A percentile compares a stretch with the other conserved stretches of the same genome.
phyloP scores from a whole-genome alignment of 768 basidiomycete species.

The Leccinellum rugosiceps region DNA sequence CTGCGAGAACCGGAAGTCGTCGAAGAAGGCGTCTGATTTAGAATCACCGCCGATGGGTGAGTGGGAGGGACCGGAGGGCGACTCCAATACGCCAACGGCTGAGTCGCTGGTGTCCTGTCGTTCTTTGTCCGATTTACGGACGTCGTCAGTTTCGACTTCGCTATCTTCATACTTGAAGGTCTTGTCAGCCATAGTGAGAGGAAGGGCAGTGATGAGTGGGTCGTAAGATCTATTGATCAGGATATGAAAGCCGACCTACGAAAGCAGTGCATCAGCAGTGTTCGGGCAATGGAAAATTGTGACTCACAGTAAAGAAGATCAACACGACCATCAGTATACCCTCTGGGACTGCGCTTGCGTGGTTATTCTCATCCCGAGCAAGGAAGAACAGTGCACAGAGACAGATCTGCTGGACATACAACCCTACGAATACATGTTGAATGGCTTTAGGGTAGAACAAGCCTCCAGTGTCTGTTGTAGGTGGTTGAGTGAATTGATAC shows the following conservation, averaged over 20 bases:
- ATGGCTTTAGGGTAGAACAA: conserved; percentile 95
- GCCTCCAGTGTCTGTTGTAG: conserved; percentile 79
- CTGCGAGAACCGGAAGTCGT: conserved; percentile 23
- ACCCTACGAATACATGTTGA: conserved; percentile 87
- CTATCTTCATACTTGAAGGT: conserved; percentile 38
- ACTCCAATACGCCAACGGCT: neutral
- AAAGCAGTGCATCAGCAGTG: neutral
- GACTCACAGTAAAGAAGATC: conserved; percentile 74
- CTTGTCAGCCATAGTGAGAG: conserved; percentile 74
- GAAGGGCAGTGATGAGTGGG: conserved; percentile 72
- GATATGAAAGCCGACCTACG: conserved; percentile 61
- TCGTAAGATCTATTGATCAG: conserved; percentile 77
- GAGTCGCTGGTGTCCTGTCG: conserved; percentile 13
- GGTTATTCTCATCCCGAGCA: conserved; percentile 48
- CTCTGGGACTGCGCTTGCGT: conserved; percentile 63
- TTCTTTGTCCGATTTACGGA: conserved; percentile 15
- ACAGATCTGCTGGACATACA: conserved; percentile 89
- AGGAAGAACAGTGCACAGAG: conserved; percentile 91
- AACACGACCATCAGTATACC: conserved; percentile 84
- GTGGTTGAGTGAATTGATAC: conserved; percentile 71
- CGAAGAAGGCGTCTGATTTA: conserved; percentile 8
- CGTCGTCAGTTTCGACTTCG: neutral
- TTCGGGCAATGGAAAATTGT: too few relatives aligned
- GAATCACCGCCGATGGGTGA: neutral
- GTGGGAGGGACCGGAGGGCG: conserved; percentile 6